A percentile compares a stretch with the other conserved stretches of the same genome.
These are phyloP conservation scores for Pseudodiploospora longispora DNA, from an alignment of 2,329 filamentous ascomycete species.

Conservation along the genomic window DNA sequence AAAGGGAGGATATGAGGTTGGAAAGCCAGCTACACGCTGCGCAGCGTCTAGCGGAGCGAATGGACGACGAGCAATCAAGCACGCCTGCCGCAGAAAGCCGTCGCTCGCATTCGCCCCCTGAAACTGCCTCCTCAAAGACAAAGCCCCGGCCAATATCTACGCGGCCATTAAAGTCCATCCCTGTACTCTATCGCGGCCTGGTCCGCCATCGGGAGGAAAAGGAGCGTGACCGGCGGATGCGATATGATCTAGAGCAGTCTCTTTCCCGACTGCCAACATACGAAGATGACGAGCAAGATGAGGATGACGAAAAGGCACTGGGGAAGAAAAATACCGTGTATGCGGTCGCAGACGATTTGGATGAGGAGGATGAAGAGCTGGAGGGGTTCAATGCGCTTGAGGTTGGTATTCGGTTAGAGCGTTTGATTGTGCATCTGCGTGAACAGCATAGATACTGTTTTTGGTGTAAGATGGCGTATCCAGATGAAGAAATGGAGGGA, in stretches of 20 bases:
- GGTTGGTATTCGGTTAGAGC: conserved; percentile 56
- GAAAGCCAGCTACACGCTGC: conserved; percentile 68
- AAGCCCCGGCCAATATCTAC: conserved; percentile 31
- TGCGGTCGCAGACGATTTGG: conserved; percentile 58
- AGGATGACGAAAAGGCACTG: conserved; percentile 62
- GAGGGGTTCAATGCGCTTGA: conserved; percentile 69
- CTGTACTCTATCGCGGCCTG: conserved; percentile 72
- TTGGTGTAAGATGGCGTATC: conserved; percentile 86
- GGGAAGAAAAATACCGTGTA: conserved; percentile 49
- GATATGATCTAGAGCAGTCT: conserved; percentile 58
- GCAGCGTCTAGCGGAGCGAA: conserved; percentile 72
- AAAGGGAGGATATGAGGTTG: conserved; percentile 58
- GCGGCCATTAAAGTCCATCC: conserved; percentile 56
- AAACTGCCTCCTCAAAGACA: conserved; percentile 15
- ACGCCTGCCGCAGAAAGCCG: conserved; percentile 11
- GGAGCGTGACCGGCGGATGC: conserved; percentile 58
- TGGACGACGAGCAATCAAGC: conserved; percentile 49
- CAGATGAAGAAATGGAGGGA: conserved; percentile 66
- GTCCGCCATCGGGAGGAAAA: conserved; percentile 61
- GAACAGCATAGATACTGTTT: conserved; percentile 77
- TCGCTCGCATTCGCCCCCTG: conserved; percentile 7
- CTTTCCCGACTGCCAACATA: conserved; percentile 57
- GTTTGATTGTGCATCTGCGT: conserved; percentile 62
- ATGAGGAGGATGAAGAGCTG: conserved; percentile 73
- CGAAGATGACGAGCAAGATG: conserved; percentile 62